Evolutionary conservation across 2,329 filamentous ascomycete genomes (phyloP).

Genomic region (Emergomyces orientalis): DNA sequence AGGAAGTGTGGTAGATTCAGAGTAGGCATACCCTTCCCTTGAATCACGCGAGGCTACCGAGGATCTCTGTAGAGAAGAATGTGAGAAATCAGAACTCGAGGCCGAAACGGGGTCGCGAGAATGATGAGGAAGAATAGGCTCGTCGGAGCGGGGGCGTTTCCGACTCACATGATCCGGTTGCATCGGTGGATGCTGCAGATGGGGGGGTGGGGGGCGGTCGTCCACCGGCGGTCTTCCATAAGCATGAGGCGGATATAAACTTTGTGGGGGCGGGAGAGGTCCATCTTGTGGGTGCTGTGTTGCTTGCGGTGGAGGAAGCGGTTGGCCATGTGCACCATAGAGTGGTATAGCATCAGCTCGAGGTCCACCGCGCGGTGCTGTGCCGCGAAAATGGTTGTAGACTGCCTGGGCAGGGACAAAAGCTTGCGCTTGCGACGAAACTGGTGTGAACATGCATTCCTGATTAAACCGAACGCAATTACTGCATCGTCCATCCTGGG

Average conservation of each 20-base stretch:
- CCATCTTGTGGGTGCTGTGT: constrained; percentile 21
- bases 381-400: constrained; percentile 46
- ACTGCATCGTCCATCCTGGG: constrained; percentile 60
- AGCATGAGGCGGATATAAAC: constrained; percentile 32
- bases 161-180: constrained; percentile 41
- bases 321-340: constrained; percentile 44
- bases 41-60: constrained; percentile 35
- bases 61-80: constrained; percentile 30
- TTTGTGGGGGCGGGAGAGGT: constrained; percentile 33
- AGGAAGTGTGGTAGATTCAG: constrained; percentile 39
- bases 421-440: constrained; percentile 59
- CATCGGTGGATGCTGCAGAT: constrained; percentile 31
- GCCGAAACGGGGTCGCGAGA: constrained; percentile 15
- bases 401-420: constrained; percentile 65
- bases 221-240: constrained; percentile 28
- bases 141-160: constrained; percentile 19
- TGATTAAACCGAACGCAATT: constrained; percentile 67
- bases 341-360: constrained; percentile 33
- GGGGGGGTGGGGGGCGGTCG: constrained; percentile 22
- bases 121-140: constrained; percentile 13
- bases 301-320: constrained; percentile 21
- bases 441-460: constrained; percentile 68
- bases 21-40: constrained; percentile 37
- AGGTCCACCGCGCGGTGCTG: constrained; percentile 24
- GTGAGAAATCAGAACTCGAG: constrained; percentile 23